These are phyloP conservation scores for Leishmania mexicana DNA, from an alignment of 208 protist genomes.

Conservation along the genomic window DNA sequence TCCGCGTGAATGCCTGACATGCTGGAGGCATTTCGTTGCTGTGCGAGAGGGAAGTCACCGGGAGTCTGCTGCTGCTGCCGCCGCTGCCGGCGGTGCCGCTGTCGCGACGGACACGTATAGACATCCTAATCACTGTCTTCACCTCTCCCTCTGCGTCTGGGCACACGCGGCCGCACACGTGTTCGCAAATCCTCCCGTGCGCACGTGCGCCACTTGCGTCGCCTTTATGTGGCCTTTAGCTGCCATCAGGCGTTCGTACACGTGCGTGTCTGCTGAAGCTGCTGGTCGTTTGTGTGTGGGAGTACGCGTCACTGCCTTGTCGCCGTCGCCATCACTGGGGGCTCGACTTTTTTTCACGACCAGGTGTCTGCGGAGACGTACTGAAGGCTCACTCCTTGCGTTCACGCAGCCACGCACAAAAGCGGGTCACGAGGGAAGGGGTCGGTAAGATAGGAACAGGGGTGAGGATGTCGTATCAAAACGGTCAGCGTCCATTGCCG, in stretches of 20 bases:
- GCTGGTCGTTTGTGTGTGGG: not conserved
- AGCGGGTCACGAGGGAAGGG: not conserved
- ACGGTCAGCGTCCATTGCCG: not conserved
- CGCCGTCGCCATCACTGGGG: not conserved
- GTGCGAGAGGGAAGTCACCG: not conserved
- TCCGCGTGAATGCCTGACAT: constrained; percentile 42
- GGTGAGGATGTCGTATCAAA: not conserved
- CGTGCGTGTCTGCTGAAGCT: not conserved
- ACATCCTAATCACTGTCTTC: not conserved
- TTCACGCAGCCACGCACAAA: not conserved
- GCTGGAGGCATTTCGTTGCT: not conserved
- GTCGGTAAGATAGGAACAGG: not conserved
- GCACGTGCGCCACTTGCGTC: not conserved
- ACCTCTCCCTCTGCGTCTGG: not conserved
- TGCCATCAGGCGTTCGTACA: not conserved
- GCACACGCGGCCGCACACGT: not conserved
- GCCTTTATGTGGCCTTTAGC: not conserved
- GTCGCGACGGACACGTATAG: not conserved
- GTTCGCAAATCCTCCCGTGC: not conserved
- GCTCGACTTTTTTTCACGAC: not conserved
- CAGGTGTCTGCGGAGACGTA: not conserved
- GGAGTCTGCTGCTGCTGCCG: constrained; percentile 4
- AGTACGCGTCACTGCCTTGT: not conserved
- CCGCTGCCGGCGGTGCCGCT: not conserved
- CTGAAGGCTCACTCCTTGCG: not conserved